Conservation (phyloP, 1,284 basidiomycete species). For the Leccinum solheimii region DNA sequence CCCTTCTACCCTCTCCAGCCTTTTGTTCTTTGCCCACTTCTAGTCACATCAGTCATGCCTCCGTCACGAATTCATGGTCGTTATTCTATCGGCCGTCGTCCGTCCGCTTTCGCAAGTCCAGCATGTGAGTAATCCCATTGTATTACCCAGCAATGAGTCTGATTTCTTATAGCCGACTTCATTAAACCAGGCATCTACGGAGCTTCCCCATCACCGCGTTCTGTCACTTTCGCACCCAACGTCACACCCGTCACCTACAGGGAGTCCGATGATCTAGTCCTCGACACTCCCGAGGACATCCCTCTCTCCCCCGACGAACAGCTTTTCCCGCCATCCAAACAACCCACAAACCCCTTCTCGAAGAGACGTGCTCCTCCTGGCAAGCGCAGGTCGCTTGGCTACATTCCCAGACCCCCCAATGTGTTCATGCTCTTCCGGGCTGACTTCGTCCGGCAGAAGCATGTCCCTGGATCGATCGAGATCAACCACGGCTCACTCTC, state of each 20-base stretch:
- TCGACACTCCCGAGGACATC: slow-evolving; percentile 33
- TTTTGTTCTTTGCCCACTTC: too few relatives aligned
- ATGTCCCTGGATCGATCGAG: slow-evolving; percentile 82
- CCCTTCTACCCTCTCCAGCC: too few relatives aligned
- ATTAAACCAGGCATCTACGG: slow-evolving; percentile 62
- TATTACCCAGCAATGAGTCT: not conserved
- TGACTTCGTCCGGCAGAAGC: slow-evolving; percentile 78
- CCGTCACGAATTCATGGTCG: slow-evolving; percentile 21
- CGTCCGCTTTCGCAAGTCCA: slow-evolving; percentile 14
- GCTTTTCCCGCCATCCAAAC: slow-evolving; percentile 49
- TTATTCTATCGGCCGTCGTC: slow-evolving; percentile 26
- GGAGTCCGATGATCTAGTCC: slow-evolving; percentile 43
- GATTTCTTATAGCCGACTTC: slow-evolving; percentile 35
- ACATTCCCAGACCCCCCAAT: slow-evolving; percentile 89
- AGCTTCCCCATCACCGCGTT: slow-evolving; percentile 43
- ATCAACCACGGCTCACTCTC: slow-evolving; percentile 78
- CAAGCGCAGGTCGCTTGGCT: slow-evolving; percentile 62
- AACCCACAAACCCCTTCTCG: slow-evolving; percentile 37
- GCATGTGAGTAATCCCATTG: slow-evolving; percentile 8
- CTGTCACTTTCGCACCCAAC: slow-evolving; percentile 71
- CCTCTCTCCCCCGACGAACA: slow-evolving; percentile 24
- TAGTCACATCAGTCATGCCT: slow-evolving; percentile 14
- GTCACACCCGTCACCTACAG: slow-evolving; percentile 64
- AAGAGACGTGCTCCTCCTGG: slow-evolving; percentile 50
- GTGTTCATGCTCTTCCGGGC: slow-evolving; percentile 94